A percentile compares a stretch with the other conserved stretches of the same genome.
Conservation (phyloP, 192 early-diverging fungal species). For the Entomortierella chlamydospora region DNA sequence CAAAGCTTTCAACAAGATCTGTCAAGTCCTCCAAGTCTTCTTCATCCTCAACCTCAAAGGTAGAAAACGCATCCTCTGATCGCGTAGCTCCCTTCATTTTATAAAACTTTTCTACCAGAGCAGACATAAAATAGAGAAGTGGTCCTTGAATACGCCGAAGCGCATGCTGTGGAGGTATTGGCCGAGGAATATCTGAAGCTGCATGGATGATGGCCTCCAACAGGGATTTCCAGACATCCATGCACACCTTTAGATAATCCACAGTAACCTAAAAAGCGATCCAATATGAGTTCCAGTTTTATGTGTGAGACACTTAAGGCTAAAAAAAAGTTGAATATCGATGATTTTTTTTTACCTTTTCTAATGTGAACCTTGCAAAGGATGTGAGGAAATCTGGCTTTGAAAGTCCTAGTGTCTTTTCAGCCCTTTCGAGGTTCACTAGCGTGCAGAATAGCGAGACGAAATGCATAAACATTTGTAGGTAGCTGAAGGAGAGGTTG, state of each 20-base stretch:
- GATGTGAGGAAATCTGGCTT: constrained; percentile 41
- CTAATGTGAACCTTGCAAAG: constrained; percentile 46
- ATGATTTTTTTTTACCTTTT: constrained; percentile 26
- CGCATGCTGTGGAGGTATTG: constrained; percentile 26
- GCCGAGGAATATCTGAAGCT: constrained; percentile 31
- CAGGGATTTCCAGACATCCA: constrained; percentile 44
- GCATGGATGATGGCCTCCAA: constrained; percentile 27
- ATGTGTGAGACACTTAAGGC: no score
- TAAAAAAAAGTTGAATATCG: background rate
- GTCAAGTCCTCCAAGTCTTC: constrained; percentile 43
- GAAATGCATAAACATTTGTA: constrained; percentile 55
- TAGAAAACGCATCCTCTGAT: constrained; percentile 48
- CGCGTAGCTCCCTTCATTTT: constrained; percentile 48
- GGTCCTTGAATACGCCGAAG: constrained; percentile 39
- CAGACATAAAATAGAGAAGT: constrained; percentile 36
- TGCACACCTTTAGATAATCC: constrained; percentile 44
- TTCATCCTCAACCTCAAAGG: constrained; percentile 50
- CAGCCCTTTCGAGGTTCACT: constrained; percentile 41
- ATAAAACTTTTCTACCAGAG: constrained; percentile 52
- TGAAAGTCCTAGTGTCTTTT: constrained; percentile 33
- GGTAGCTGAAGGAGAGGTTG: constrained; percentile 10
- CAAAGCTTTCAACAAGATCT: constrained; percentile 47
- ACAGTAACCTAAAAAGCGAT: constrained; percentile 29
- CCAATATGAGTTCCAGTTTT: background rate
- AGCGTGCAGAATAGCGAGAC: constrained; percentile 46